Evolutionary conservation across 164 flowering plant species (phyloP), one percentile per base, ranked within the genome.

Genomic region (Kalanchoe fedtschenkoi): DNA sequence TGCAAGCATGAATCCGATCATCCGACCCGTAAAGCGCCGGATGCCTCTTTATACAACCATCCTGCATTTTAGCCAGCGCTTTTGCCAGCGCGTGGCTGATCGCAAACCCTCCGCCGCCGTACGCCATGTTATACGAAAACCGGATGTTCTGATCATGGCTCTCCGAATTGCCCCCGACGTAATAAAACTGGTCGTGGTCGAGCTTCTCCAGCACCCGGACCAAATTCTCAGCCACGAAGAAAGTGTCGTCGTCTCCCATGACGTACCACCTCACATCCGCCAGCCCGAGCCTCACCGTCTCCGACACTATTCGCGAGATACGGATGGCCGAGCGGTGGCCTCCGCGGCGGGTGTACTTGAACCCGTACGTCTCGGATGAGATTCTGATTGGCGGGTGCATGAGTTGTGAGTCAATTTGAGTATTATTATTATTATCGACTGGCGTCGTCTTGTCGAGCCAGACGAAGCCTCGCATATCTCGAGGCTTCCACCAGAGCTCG

Each of bases 101-200:
- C 51, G 83, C 85, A 58, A 71, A 78, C 0, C 89, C 89, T 17
- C 71, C 95, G 15, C 95, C 95, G 3, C 91, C 87, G 68, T 76
- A 87, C 0, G 79, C 95, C 84, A 81, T 84, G 3, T 74, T 68
- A 32, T 77, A 87, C 3, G 91, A 80, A 62, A 70, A 63, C 29
- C 68, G 72, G 0, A 44, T 38, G 47, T 87, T 83, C 2, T 84
- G 74, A 22, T 41, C 51, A 1, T 79, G 57, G 60, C 72, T 35
- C 59, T 86, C 93, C 0, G 87, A 81, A 21, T 17, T 14, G 16
- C 46, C 17, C 17, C 46, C 46, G 17, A 42, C 17, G 46, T 69
- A 87, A 16, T 32, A 68, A 65, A 78, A 76, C 71, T 83, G 79
- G 5, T 60, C 74, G 60, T 87, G 86, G 62, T 87, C 91, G 53